Evolutionary conservation across 441 rosid species (phyloP).

Genomic region (Gossypium schwendimanii): DNA sequence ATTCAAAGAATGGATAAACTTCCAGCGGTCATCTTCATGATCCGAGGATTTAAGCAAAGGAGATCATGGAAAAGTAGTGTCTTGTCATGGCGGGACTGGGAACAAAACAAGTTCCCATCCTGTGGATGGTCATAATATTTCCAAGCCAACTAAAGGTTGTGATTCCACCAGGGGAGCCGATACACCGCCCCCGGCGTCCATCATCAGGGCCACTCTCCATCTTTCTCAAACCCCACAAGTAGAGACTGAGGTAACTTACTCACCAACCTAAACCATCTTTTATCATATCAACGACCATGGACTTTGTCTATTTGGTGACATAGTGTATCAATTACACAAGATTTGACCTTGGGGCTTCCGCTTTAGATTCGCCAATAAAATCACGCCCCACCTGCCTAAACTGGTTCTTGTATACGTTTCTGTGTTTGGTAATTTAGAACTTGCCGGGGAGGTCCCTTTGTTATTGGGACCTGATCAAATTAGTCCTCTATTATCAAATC

Average conservation of each 20-base stretch:
- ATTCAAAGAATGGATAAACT: conserved; percentile 23
- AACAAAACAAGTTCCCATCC: conserved; percentile 18
- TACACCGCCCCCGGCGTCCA: conserved; percentile 22
- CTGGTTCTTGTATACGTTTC: neutral
- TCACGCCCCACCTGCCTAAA: neutral
- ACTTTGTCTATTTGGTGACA: conserved; percentile 43
- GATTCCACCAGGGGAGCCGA: conserved; percentile 21
- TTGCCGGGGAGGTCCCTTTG: neutral
- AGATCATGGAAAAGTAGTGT: conserved; percentile 38
- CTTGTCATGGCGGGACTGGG: conserved; percentile 45
- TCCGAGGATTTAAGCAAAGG: conserved; percentile 25
- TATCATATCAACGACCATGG: conserved; percentile 30
- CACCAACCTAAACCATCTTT: conserved; percentile 14
- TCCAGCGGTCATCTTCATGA: conserved; percentile 6
- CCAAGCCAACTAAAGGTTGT: conserved; percentile 26
- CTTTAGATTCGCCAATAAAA: neutral
- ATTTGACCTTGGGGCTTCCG: neutral
- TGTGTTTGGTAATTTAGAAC: neutral
- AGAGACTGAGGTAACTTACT: conserved; percentile 31
- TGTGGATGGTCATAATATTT: neutral
- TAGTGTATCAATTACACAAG: neutral
- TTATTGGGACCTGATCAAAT: too few relatives aligned
- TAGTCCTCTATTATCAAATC: too few relatives aligned
- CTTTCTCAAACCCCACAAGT: conserved; percentile 21
- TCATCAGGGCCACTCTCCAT: conserved; percentile 34